Evolutionary conservation across 495 filamentous ascomycete genomes (phyloP).

Genomic region (Aspergillus avenaceus): DNA sequence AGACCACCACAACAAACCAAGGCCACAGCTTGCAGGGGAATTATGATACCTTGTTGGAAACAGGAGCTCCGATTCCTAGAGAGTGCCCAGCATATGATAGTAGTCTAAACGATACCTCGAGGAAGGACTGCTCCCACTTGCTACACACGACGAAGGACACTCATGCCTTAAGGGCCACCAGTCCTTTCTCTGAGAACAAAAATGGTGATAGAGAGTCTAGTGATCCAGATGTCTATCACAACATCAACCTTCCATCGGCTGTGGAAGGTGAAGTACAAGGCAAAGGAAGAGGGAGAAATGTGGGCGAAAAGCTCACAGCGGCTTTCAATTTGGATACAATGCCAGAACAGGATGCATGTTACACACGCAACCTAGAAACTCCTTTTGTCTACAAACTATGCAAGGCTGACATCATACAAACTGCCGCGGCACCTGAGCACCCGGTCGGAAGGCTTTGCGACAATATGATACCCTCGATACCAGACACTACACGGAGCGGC

Average conservation of each 20-base stretch:
- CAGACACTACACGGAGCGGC: too few relatives aligned
- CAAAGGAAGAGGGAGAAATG: constrained; percentile 22
- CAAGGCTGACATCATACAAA: too few relatives aligned
- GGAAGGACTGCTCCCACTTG: neutral
- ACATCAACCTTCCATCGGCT: too few relatives aligned
- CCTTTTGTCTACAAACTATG: too few relatives aligned
- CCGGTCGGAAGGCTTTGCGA: too few relatives aligned
- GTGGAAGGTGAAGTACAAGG: neutral
- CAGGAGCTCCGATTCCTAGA: neutral
- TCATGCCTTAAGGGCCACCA: neutral
- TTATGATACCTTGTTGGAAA: neutral
- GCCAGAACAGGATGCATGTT: neutral
- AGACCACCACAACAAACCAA: too few relatives aligned
- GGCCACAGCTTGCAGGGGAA: neutral
- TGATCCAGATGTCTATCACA: too few relatives aligned
- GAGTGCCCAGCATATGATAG: neutral
- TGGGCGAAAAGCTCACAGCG: constrained; percentile 25
- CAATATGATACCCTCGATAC: too few relatives aligned
- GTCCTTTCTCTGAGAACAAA: neutral
- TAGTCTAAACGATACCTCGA: neutral
- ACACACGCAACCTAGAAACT: too few relatives aligned
- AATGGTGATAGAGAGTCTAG: neutral
- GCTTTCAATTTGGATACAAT: constrained; percentile 15
- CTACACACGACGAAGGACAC: neutral
- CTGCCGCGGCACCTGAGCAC: too few relatives aligned